Evolutionary conservation across 2,329 filamentous ascomycete genomes (phyloP), one percentile per base, ranked within the genome.

Genomic region (Rhinocladiella mackenziei): DNA sequence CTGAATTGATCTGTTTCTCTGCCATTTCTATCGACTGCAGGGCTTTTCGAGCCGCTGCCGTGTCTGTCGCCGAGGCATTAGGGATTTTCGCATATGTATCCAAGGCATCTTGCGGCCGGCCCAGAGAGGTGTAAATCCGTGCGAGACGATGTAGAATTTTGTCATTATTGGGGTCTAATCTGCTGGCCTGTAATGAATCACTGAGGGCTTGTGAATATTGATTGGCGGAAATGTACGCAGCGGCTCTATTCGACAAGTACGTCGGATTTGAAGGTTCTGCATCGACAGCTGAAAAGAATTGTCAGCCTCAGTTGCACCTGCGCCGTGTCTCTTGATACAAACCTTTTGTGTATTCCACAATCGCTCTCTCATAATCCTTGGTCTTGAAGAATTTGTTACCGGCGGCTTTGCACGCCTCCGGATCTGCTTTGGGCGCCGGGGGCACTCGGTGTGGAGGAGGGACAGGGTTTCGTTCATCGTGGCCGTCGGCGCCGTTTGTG

Each of bases 311-410:
- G 15, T 10, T 17, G 37, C 30, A n/a, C 35, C 20, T 44, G 36
- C 34, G 11, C 26, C n/a, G 34, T 31, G 26, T 18, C 13, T 35
- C 17, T n/a, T 20, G 8, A 35, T 13, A 31, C 36, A 23, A 74
- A 95, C 91, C 91, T 79, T 94, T 95, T 57, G 86, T 87, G 66
- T 97, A 98, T 66, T 96, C 88, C 56, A 86, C 78, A 63, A 97
- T 89, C 17, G 92, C 91, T 62, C 85, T 84, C 49, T 75, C 71
- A 65, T 91, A 98, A 61, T 96, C 86, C 63, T 84, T 87, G 53
- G 89, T 86, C 73, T 96, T 97, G 78, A 96, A 98, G 62, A 87
- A 91, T 61, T 92, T 92, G 72, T 98, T 98, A 47, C 92, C 92
- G 2, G 86, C 80, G 58, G 86, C 80, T 74, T 98, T 98, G 77